Conservation (phyloP, 2,329 filamentous ascomycete species). For the Ambrosiella beaveri region DNA sequence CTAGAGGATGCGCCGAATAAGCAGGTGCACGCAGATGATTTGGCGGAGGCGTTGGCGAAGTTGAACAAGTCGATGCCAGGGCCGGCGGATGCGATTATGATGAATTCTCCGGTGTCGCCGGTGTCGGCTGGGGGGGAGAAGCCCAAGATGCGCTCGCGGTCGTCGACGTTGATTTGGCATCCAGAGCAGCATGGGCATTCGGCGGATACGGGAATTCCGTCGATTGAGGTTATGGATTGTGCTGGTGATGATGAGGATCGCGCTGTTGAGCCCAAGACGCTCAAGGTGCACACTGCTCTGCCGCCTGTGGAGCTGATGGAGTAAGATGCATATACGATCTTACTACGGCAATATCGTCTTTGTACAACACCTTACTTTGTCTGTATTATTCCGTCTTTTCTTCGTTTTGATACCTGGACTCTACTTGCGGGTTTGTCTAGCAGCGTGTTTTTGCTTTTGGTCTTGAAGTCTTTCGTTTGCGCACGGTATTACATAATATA, state of each 20-base stretch:
- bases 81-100: slow-evolving; percentile 12
- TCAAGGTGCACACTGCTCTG: slow-evolving; percentile 36
- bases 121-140: slow-evolving; percentile 16
- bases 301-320: slow-evolving; percentile 51
- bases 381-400: background rate
- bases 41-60: slow-evolving; percentile 47
- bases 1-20: slow-evolving; percentile 55
- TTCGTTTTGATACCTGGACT: background rate
- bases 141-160: slow-evolving; percentile 33
- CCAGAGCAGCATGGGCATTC: slow-evolving; percentile 37
- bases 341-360: background rate
- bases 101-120: slow-evolving; percentile 25
- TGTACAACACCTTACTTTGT: slow-evolving; percentile 1
- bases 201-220: slow-evolving; percentile 34
- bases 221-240: slow-evolving; percentile 51
- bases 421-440: background rate
- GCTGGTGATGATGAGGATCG: slow-evolving; percentile 36
- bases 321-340: slow-evolving; percentile 16
- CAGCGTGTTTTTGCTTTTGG: background rate
- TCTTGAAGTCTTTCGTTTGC: background rate
- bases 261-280: slow-evolving; percentile 20
- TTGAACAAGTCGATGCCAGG: slow-evolving; percentile 30
- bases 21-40: slow-evolving; percentile 49
- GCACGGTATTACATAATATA: background rate
- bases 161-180: slow-evolving; percentile 49